Percentiles rank a stretch among this genome's conserved stretches.
Evolutionary conservation across 1,284 basidiomycete species (phyloP).

Genomic region (Ganoderma sinense): DNA sequence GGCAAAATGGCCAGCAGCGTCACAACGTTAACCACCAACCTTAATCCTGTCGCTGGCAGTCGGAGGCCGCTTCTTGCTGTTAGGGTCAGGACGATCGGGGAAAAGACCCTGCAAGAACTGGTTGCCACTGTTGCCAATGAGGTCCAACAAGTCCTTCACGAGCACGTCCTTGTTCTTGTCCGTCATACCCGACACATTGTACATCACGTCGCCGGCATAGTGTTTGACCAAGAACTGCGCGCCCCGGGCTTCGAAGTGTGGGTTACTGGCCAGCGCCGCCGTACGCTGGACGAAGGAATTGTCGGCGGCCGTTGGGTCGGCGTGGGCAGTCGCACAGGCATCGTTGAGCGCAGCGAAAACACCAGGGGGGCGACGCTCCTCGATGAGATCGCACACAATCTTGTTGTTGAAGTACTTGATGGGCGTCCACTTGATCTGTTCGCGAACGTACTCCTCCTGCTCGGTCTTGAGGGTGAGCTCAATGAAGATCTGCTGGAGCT

Average conservation of each 20-base stretch:
- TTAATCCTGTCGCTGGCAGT: constrained; percentile 99
- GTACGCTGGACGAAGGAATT: constrained; percentile 97
- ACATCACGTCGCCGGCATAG: constrained; percentile 99
- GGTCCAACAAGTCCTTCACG: constrained; percentile 93
- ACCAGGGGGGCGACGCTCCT: constrained; percentile 95
- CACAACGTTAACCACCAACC: constrained; percentile 47
- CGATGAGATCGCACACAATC: constrained; percentile 98
- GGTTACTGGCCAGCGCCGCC: constrained; percentile 80
- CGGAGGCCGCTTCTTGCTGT: constrained; percentile 97
- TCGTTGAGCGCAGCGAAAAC: constrained; percentile 99
- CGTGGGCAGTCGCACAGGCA: constrained; percentile 97
- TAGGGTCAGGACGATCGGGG: constrained; percentile 94
- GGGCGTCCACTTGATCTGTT: constrained; percentile 99
- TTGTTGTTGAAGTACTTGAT: constrained; percentile 99
- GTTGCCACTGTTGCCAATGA: constrained; percentile 84
- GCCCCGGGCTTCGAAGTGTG: constrained; percentile 94
- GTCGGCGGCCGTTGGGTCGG: constrained; percentile 96
- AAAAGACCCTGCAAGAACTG: constrained; percentile 90
- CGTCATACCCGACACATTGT: constrained; percentile 97
- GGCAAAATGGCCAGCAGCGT: background rate
- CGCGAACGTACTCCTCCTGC: constrained; percentile 98
- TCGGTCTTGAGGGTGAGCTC: constrained; percentile 98
- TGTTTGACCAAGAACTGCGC: constrained; percentile 92
- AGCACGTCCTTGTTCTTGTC: constrained; percentile 99
- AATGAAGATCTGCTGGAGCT: constrained; percentile 99